A percentile compares a stretch with the other conserved stretches of the same genome.
phyloP scores from a whole-genome alignment of 805 yeast genomes.

The Zygosaccharomyces siamensis region DNA sequence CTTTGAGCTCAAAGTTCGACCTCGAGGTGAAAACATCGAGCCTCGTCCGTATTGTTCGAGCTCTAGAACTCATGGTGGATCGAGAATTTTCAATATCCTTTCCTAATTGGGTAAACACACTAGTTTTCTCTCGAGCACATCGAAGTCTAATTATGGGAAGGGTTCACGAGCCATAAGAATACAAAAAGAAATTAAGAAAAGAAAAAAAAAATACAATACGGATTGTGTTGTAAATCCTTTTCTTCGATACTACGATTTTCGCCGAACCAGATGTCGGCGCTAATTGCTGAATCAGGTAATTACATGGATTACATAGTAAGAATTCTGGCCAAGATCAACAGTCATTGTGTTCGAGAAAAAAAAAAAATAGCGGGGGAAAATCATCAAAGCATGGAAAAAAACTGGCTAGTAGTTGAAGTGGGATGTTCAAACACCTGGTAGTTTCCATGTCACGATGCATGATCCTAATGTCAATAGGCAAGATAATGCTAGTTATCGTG shows the following conservation, averaged over 20 bases:
- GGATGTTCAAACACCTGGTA: not conserved
- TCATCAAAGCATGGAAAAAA: not conserved
- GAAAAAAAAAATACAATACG: not conserved
- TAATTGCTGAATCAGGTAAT: conserved; percentile 1
- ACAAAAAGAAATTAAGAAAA: not conserved
- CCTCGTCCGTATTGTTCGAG: not conserved
- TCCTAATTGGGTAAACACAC: not conserved
- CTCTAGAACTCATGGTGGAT: not conserved
- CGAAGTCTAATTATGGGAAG: not conserved
- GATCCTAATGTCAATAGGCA: not conserved
- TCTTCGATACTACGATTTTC: not conserved
- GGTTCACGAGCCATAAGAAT: no score
- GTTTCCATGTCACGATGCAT: not conserved
- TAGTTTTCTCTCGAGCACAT: not conserved
- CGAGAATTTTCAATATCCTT: not conserved
- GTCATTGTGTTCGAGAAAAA: not conserved
- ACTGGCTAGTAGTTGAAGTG: not conserved
- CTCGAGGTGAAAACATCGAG: not conserved
- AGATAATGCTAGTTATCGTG: not conserved
- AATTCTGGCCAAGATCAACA: conserved; percentile 5
- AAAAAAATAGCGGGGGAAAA: not conserved
- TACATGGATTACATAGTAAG: not conserved
- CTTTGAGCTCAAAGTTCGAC: not conserved
- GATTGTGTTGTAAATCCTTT: not conserved
- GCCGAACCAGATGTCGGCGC: not conserved